Base-by-base conservation (phyloP, 345 rosid species). In the Salix viminalis region DNA sequence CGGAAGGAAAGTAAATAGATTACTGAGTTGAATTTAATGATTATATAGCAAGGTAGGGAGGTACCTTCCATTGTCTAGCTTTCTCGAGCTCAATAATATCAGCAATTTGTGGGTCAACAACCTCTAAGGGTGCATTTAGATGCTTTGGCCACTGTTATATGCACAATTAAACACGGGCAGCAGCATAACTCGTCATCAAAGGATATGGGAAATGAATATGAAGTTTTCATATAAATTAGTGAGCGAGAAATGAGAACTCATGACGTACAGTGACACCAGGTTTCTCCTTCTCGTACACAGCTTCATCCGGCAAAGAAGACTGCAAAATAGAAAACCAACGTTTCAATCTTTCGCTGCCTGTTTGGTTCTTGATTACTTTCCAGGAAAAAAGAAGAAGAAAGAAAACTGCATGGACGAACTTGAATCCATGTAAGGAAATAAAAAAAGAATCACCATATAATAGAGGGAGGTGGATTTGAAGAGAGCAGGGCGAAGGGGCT, bases 1-100 rank as follows among this genome's bases (percentile, higher is more conserved):
- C 26, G 4, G 23, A 11, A 42, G 14, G 46, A 42, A 42, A 11
- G 14, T 42, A 42, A 52, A 6, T 19, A 52, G 7, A 21, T 52
- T 52, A 52, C 2, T 6, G 58, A 52, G 23, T 18, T 52, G 16
- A 46, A 13, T 12, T 18, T 41, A 10, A 23, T 15, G 11, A 3
- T 11, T 61, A 62, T 34, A 36, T 8, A 34, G 39, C 16, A 67
- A 34, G 79, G 6, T 26, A 19, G 74, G 30, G 60, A 71, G 18
- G 1, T 74, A 93, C 99, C 95, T 96, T 96, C 99, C 99, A 96
- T 86, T 96, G 99, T 70, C 99, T 87, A 13, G 99, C 95, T 79
- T 96, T 96, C 83, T 96, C 99, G 61, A 77, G 98, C 86, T 96
- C 99, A 69, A 96, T 93, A 75, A 96, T 96, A 73, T 96, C 92